Evolutionary conservation across 78 protist genomes (phyloP).

Genomic region (Emiliania huxleyi): DNA sequence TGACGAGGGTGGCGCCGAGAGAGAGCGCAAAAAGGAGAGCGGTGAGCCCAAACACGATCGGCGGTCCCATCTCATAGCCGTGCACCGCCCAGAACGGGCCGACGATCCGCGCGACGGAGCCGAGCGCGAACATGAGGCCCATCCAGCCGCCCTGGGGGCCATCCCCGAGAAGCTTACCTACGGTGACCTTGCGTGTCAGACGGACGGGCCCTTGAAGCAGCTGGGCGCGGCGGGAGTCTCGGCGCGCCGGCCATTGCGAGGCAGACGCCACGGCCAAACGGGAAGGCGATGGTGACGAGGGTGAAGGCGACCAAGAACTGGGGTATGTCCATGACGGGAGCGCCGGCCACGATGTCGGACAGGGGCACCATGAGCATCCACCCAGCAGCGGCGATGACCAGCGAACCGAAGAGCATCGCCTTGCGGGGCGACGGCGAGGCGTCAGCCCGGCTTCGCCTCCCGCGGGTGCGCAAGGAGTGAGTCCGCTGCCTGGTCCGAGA

Average conservation of each 20-base stretch:
- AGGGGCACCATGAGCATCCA: background rate
- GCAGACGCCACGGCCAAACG: conserved; percentile 3
- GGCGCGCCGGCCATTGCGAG: background rate
- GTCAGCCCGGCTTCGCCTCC: no score
- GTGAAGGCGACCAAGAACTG: background rate
- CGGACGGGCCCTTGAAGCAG: no score
- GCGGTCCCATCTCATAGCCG: no score
- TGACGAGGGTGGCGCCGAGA: no score
- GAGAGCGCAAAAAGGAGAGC: no score
- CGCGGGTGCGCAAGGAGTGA: no score
- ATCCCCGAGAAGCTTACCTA: background rate
- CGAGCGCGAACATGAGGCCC: background rate
- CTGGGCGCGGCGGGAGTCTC: no score
- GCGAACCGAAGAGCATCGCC: background rate
- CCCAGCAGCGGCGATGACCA: background rate
- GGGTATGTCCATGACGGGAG: no score
- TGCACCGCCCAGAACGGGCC: background rate
- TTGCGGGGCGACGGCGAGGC: no score
- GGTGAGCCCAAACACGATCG: no score
- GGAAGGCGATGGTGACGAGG: conserved; percentile 5
- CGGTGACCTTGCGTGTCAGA: no score
- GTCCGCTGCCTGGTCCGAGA: no score
- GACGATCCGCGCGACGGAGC: background rate
- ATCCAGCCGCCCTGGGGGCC: background rate
- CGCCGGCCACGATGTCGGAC: background rate